phyloP scores from a whole-genome alignment of 495 filamentous ascomycete genomes.

The Daldinia decipiens region DNA sequence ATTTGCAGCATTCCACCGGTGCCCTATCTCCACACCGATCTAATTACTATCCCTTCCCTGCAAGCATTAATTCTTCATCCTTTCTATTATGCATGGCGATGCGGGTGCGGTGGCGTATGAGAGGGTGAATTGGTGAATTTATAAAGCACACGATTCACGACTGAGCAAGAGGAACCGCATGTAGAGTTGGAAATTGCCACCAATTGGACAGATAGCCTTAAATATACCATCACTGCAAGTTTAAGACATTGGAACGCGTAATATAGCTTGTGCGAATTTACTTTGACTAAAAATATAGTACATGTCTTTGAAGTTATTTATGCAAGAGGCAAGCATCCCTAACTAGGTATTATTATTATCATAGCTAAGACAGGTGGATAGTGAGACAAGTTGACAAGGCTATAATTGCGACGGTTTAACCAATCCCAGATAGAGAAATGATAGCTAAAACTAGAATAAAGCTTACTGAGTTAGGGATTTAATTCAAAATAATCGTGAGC shows the following conservation, averaged over 20 bases:
- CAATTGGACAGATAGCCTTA: conserved; percentile 6
- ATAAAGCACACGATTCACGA: conserved; percentile 8
- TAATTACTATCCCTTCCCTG: conserved; percentile 3
- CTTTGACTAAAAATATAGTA: not conserved
- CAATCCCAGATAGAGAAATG: too few relatives aligned
- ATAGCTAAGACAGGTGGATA: not conserved
- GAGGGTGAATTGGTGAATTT: conserved; percentile 15
- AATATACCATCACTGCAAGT: not conserved
- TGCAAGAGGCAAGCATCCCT: not conserved
- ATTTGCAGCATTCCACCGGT: conserved; percentile 26
- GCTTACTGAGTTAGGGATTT: too few relatives aligned
- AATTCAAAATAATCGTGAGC: too few relatives aligned
- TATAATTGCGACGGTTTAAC: too few relatives aligned
- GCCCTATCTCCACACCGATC: conserved; percentile 1
- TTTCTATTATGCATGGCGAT: conserved; percentile 40
- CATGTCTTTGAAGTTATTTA: not conserved
- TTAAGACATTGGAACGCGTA: not conserved
- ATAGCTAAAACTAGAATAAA: too few relatives aligned
- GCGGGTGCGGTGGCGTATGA: conserved; percentile 27
- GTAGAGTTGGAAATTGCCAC: conserved; percentile 19
- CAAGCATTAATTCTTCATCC: conserved; percentile 20
- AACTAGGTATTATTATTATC: not conserved
- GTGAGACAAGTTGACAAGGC: not conserved
- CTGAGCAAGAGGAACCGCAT: conserved; percentile 8
- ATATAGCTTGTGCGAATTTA: not conserved